phyloP scores from a whole-genome alignment of 2,329 filamentous ascomycete genomes.

The Graphiopsis chlorocephala region DNA sequence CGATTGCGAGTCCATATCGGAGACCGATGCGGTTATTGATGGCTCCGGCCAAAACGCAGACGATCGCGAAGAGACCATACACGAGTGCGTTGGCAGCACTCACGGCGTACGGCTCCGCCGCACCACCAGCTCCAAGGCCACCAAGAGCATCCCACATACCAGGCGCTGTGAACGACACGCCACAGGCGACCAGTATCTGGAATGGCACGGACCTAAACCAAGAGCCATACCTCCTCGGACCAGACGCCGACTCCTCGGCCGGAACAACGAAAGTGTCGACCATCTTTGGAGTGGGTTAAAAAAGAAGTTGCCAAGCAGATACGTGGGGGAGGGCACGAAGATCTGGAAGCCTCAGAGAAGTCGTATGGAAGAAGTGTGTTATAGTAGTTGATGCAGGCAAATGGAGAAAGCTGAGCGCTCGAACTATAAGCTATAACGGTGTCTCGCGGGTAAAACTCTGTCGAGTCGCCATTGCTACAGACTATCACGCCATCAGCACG shows the following conservation, averaged over 20 bases:
- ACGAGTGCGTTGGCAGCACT: constrained; percentile 15
- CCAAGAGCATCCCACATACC: constrained; percentile 24
- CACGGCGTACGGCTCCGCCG: constrained; percentile 12
- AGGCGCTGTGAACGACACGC: constrained; percentile 21
- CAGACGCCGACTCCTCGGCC: constrained; percentile 1
- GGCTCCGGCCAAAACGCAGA: constrained; percentile 27
- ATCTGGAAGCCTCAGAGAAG: background rate
- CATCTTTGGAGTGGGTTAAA: background rate
- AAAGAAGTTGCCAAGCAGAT: background rate
- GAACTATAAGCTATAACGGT: background rate
- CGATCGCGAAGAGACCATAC: constrained; percentile 16
- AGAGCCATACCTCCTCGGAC: constrained; percentile 9
- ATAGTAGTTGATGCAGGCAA: background rate
- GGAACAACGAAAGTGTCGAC: constrained; percentile 9
- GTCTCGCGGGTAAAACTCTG: constrained; percentile 8
- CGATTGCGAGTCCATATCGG: constrained; percentile 30
- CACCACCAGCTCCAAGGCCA: constrained; percentile 19
- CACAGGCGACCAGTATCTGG: constrained; percentile 22
- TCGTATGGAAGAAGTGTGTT: constrained; percentile 5
- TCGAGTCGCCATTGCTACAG: constrained; percentile 1
- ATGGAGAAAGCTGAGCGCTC: background rate
- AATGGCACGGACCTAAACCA: constrained; percentile 18
- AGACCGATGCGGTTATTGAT: constrained; percentile 38
- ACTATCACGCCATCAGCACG: constrained; percentile 14
- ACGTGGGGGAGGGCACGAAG: background rate